Percentiles rank a stretch among this genome's conserved stretches.
Conservation (phyloP, 495 filamentous ascomycete genomes). For the Aspergillus bridgeri region DNA sequence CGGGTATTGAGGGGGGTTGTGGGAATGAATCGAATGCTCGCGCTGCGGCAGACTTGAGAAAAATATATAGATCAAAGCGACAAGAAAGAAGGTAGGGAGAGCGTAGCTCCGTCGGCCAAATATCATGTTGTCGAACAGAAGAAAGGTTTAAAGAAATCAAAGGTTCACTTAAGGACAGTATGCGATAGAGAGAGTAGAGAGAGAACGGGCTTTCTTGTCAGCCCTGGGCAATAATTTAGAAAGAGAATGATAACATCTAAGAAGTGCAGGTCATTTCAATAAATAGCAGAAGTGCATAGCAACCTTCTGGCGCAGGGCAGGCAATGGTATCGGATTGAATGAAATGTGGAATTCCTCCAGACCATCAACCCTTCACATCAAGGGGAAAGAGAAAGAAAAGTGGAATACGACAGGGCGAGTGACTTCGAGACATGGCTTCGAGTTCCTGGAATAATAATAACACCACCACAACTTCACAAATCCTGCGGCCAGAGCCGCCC, state of each 20-base stretch:
- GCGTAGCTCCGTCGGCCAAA: constrained; percentile 24
- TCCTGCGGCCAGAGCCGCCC: not conserved
- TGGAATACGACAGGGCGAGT: not conserved
- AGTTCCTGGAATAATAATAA: not conserved
- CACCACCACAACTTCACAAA: not conserved
- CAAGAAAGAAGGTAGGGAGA: constrained; percentile 27
- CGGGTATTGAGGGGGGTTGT: constrained; percentile 12
- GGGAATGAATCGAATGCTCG: constrained; percentile 8
- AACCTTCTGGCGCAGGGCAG: not conserved
- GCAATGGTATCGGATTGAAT: not conserved
- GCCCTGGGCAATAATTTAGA: constrained; percentile 4
- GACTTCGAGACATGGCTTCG: not conserved
- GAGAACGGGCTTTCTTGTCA: not conserved
- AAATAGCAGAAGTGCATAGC: constrained; percentile 2
- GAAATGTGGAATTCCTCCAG: not conserved
- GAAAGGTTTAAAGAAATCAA: not conserved
- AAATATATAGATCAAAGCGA: constrained; percentile 29
- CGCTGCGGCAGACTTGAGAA: constrained; percentile 29
- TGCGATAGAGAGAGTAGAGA: not conserved
- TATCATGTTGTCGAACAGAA: constrained; percentile 20
- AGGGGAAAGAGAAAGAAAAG: constrained; percentile 1
- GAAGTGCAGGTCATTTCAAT: constrained; percentile 10
- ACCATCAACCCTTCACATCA: constrained; percentile 2
- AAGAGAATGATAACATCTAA: constrained; percentile 16
- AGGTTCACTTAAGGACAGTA: constrained; percentile 1